A percentile compares a stretch with the other conserved stretches of the same genome.
Conservation (phyloP, 768 basidiomycete species). For the Pluteus cervinus region DNA sequence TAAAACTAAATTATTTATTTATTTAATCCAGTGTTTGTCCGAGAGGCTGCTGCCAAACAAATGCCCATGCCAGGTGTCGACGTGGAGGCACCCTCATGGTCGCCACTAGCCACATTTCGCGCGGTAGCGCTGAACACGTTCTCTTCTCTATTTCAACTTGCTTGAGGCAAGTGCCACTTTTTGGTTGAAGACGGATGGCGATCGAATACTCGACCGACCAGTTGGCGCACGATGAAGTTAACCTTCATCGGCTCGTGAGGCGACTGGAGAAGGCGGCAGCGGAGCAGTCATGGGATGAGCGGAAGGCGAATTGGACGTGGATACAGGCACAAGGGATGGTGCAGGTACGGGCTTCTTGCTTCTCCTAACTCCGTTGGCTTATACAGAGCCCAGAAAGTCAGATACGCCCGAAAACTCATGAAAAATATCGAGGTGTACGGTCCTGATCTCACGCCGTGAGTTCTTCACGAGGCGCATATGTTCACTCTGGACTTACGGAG, state of each 20-base stretch:
- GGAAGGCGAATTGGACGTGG: constrained; percentile 31
- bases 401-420: constrained; percentile 50
- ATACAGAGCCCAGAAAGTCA: constrained; percentile 32
- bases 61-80: too few relatives aligned
- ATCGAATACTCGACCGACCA: too few relatives aligned
- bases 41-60: too few relatives aligned
- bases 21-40: too few relatives aligned
- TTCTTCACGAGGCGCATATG: background rate
- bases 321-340: constrained; percentile 48
- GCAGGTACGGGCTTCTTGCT: constrained; percentile 37
- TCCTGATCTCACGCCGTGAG: constrained; percentile 37
- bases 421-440: constrained; percentile 52
- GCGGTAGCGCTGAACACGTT: too few relatives aligned
- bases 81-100: too few relatives aligned
- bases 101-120: too few relatives aligned
- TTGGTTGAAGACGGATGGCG: too few relatives aligned
- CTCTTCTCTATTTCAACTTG: too few relatives aligned
- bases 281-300: constrained; percentile 30
- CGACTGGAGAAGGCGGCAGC: constrained; percentile 51
- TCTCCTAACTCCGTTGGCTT: background rate
- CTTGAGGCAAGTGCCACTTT: too few relatives aligned
- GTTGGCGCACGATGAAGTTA: constrained; percentile 55
- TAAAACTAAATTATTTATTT: too few relatives aligned
- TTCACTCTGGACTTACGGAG: background rate
- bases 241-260: constrained; percentile 54